A percentile compares a stretch with the other conserved stretches of the same genome.
Conservation (phyloP, 139 green algal genomes). For the Auxenochlorella pyrenoidosa region DNA sequence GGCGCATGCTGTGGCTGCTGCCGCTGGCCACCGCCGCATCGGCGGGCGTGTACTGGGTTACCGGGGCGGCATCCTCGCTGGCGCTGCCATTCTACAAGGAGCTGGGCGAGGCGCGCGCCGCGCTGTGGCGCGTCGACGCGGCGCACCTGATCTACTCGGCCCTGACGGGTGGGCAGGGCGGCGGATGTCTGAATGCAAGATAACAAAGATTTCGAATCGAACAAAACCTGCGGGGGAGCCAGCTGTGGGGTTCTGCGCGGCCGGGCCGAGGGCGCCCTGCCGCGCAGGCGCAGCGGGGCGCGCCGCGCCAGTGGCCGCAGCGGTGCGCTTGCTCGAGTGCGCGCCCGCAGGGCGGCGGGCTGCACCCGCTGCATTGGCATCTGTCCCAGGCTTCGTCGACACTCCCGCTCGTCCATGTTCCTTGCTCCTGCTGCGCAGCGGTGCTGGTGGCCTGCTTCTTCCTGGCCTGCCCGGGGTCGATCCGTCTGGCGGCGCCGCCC, state of each 20-base stretch:
- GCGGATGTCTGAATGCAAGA: too few species aligned
- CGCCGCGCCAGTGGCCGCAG: too few species aligned
- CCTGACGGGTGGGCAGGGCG: neutral
- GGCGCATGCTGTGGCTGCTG: constrained; percentile 76
- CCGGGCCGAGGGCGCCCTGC: too few species aligned
- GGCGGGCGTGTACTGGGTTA: constrained; percentile 25
- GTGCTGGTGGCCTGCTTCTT: constrained; percentile 48
- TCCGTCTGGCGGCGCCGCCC: constrained; percentile 28
- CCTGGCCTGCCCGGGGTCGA: constrained; percentile 20
- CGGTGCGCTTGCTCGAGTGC: too few species aligned
- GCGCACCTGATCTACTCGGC: constrained; percentile 64
- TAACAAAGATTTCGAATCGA: too few species aligned
- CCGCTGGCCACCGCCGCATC: constrained; percentile 63
- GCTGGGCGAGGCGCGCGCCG: constrained; percentile 26
- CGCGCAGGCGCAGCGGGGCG: too few species aligned
- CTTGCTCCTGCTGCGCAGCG: neutral
- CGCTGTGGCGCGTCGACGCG: constrained; percentile 61
- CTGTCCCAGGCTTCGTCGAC: too few species aligned
- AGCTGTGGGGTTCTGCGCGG: too few species aligned
- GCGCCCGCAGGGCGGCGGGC: too few species aligned
- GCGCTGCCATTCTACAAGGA: constrained; percentile 52
- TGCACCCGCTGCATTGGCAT: too few species aligned
- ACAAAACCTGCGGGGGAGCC: too few species aligned
- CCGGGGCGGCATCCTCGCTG: constrained; percentile 17
- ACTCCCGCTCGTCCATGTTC: too few species aligned